These are phyloP conservation scores for Poteriospumella lacustris DNA, from an alignment of 108 stramenopile species.

Conservation along the genomic window DNA sequence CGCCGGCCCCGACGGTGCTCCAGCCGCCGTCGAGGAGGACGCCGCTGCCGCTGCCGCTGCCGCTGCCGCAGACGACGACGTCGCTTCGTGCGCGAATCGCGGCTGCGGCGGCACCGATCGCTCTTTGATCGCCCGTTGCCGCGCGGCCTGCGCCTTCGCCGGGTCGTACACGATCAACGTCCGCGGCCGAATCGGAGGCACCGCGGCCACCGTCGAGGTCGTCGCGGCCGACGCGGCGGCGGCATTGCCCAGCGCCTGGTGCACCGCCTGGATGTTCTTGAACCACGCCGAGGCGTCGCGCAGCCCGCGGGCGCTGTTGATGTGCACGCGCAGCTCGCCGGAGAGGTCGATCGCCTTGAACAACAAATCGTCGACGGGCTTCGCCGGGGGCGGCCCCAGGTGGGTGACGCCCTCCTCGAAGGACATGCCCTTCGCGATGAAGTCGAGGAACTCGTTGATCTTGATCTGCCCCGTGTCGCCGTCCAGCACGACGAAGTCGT, in stretches of 20 bases:
- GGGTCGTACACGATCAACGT: too few relatives aligned
- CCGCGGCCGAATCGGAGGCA: not conserved
- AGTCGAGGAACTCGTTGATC: conserved; percentile 34
- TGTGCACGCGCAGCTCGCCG: conserved; percentile 14
- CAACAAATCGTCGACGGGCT: conserved; percentile 35
- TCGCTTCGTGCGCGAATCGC: not conserved
- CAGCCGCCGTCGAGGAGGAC: not conserved
- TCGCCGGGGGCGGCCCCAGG: not conserved
- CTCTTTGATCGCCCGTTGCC: not conserved
- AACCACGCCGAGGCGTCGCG: conserved; percentile 24
- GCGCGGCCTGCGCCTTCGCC: not conserved
- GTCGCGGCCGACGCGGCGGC: not conserved
- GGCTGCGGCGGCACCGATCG: not conserved
- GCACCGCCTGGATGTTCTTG: too few relatives aligned
- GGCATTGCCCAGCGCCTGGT: not conserved
- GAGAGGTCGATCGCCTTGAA: conserved; percentile 21
- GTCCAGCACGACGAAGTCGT: conserved; percentile 37
- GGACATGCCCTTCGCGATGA: conserved; percentile 20
- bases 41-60: not conserved
- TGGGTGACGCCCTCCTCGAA: conserved; percentile 20
- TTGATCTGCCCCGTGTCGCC: not conserved
- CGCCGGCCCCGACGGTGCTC: too few relatives aligned
- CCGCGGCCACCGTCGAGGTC: not conserved
- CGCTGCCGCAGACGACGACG: not conserved
- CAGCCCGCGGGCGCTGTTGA: conserved; percentile 21